Evolutionary conservation across 1,139 yeast genomes (phyloP).

Genomic region (Hyphopichia pseudoburtonii): DNA sequence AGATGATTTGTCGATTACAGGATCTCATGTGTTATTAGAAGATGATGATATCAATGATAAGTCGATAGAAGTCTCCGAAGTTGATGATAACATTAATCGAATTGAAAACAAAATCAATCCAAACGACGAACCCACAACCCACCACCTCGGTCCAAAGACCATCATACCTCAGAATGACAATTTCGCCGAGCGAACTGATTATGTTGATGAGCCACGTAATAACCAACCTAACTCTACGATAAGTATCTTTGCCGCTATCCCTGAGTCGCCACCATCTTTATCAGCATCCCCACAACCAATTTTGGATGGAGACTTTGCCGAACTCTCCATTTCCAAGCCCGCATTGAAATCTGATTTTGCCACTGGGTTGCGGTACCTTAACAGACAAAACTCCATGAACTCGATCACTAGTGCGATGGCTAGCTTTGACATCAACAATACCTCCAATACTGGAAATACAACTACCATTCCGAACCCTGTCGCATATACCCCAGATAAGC

Average conservation of each 20-base stretch:
- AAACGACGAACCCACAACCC: too few relatives aligned
- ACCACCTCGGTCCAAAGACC: too few relatives aligned
- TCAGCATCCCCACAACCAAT: conserved; percentile 39
- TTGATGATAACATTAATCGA: background rate
- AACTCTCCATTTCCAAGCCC: conserved; percentile 1
- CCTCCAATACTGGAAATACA: too few relatives aligned
- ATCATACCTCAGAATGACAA: too few relatives aligned
- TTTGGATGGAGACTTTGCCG: background rate
- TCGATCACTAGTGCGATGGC: conserved; percentile 33
- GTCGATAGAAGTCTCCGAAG: background rate
- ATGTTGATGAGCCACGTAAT: too few relatives aligned
- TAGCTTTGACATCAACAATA: conserved; percentile 26
- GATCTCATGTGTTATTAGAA: background rate
- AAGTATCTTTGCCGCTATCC: conserved; percentile 26
- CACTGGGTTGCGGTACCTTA: conserved; percentile 10
- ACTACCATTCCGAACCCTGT: too few relatives aligned
- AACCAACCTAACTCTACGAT: too few relatives aligned
- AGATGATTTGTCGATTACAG: conserved; percentile 10
- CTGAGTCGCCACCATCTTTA: conserved; percentile 50
- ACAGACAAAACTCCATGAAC: conserved; percentile 22
- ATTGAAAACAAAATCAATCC: background rate
- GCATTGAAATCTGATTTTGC: background rate
- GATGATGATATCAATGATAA: background rate
- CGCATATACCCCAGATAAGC: background rate
- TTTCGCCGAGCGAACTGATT: too few relatives aligned